Evolutionary conservation across 371 early-diverging fungal genomes (phyloP).

Genomic region (Rhizomucor pusillus): DNA sequence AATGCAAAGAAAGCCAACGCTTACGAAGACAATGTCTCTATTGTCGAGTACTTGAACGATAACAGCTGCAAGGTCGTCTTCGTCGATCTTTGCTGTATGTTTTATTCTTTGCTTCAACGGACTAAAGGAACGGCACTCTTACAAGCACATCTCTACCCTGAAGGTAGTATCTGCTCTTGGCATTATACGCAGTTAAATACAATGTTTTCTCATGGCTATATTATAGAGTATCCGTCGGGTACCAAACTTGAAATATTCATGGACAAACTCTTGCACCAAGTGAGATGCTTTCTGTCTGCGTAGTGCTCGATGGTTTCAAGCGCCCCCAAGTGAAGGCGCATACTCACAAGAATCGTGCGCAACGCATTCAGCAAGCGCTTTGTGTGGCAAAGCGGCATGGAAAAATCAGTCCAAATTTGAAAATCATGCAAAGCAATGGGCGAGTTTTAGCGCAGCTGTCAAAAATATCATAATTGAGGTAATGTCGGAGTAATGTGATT

Average conservation of each 20-base stretch:
- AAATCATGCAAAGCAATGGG: background rate
- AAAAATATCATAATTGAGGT: background rate
- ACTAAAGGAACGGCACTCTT: background rate
- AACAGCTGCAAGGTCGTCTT: slow-evolving; percentile 2
- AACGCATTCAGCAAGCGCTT: no score
- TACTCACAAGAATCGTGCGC: no score
- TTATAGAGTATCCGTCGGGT: background rate
- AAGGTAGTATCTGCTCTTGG: background rate
- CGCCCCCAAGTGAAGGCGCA: no score
- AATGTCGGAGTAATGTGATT: no score
- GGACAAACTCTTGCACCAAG: background rate
- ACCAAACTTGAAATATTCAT: background rate
- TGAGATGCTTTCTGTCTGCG: background rate
- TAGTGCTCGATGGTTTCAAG: background rate
- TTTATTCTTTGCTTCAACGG: slow-evolving; percentile 2
- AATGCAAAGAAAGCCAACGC: background rate
- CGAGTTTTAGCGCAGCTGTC: background rate
- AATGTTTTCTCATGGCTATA: background rate
- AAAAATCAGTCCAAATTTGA: no score
- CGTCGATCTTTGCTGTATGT: slow-evolving; percentile 3
- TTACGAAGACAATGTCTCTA: background rate
- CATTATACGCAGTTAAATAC: background rate
- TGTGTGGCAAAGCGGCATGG: no score
- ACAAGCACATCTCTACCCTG: background rate
- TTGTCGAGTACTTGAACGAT: background rate